These are phyloP conservation scores for Salvia miltiorrhiza DNA, from an alignment of 257 asterid genomes.

Conservation along the genomic window DNA sequence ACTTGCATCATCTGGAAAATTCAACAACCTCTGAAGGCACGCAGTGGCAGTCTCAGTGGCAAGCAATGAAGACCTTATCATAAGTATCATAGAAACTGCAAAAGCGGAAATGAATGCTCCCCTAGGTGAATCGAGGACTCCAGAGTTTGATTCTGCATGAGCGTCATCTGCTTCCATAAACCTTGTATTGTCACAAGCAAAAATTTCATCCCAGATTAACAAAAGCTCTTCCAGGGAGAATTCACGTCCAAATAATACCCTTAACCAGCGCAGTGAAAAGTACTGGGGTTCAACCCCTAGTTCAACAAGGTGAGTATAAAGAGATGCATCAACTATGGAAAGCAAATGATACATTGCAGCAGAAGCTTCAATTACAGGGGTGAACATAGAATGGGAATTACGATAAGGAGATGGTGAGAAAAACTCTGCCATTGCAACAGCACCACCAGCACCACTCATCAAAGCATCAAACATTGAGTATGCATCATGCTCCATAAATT, in stretches of 20 bases:
- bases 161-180: slow-evolving; percentile 20
- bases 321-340: slow-evolving; percentile 75
- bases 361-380: slow-evolving; percentile 90
- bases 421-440: slow-evolving; percentile 77
- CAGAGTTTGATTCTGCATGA: slow-evolving; percentile 41
- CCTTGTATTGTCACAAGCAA: slow-evolving; percentile 55
- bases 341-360: slow-evolving; percentile 74
- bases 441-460: slow-evolving; percentile 81
- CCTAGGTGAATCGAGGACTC: slow-evolving; percentile 62
- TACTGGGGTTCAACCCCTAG: slow-evolving; percentile 93
- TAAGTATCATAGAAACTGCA: slow-evolving; percentile 89
- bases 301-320: slow-evolving; percentile 82
- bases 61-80: slow-evolving; percentile 73
- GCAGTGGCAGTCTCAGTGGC: slow-evolving; percentile 83
- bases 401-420: slow-evolving; percentile 59
- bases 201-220: slow-evolving; percentile 82
- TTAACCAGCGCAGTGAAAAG: slow-evolving; percentile 84
- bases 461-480: slow-evolving; percentile 86
- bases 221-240: slow-evolving; percentile 73
- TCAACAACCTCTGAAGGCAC: slow-evolving; percentile 78
- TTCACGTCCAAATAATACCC: slow-evolving; percentile 92
- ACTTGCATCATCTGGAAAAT: slow-evolving; percentile 62
- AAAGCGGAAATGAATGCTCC: slow-evolving; percentile 89
- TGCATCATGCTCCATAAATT: slow-evolving; percentile 89
- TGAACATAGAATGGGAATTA: slow-evolving; percentile 47